phyloP scores from a whole-genome alignment of 1,284 basidiomycete species.

The Moesziomyces sp. region DNA sequence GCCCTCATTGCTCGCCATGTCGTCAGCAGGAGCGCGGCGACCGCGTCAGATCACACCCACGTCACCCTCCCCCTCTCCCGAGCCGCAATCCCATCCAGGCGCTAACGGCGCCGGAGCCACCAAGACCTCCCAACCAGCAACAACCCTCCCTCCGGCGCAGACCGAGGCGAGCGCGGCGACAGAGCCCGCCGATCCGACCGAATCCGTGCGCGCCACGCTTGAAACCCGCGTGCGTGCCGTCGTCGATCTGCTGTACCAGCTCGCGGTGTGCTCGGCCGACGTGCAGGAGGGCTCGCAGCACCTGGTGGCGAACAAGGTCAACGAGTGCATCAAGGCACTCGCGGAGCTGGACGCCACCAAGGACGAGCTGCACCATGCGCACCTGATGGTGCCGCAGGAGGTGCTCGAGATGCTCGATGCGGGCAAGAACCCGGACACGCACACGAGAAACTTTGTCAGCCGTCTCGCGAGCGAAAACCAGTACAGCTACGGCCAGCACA shows the following conservation, averaged over 20 bases:
- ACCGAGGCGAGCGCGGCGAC: neutral
- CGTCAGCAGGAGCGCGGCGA: slow-evolving; percentile 21
- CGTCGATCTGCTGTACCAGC: slow-evolving; percentile 61
- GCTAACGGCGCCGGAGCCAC: slow-evolving; percentile 18
- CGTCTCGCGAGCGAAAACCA: slow-evolving; percentile 65
- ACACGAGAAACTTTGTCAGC: slow-evolving; percentile 61
- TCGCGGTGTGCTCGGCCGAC: slow-evolving; percentile 61
- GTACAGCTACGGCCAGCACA: slow-evolving; percentile 61
- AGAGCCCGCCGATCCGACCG: slow-evolving; percentile 10
- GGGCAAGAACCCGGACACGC: slow-evolving; percentile 65
- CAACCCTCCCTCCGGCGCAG: neutral
- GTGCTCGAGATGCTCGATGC: slow-evolving; percentile 63
- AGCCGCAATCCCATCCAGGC: slow-evolving; percentile 20
- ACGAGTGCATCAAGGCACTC: slow-evolving; percentile 53
- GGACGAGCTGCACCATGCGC: slow-evolving; percentile 43
- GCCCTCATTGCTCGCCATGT: slow-evolving; percentile 4
- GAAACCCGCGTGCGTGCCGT: slow-evolving; percentile 55
- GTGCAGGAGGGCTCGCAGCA: slow-evolving; percentile 55
- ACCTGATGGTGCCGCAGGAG: slow-evolving; percentile 56
- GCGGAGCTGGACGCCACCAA: slow-evolving; percentile 55
- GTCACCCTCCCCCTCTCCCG: slow-evolving; percentile 46
- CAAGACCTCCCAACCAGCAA: neutral
- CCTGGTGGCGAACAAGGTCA: slow-evolving; percentile 56
- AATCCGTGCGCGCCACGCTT: slow-evolving; percentile 48
- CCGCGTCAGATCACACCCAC: slow-evolving; percentile 45